Evolutionary conservation across 441 rosid species (phyloP).

Genomic region (Hura crepitans): DNA sequence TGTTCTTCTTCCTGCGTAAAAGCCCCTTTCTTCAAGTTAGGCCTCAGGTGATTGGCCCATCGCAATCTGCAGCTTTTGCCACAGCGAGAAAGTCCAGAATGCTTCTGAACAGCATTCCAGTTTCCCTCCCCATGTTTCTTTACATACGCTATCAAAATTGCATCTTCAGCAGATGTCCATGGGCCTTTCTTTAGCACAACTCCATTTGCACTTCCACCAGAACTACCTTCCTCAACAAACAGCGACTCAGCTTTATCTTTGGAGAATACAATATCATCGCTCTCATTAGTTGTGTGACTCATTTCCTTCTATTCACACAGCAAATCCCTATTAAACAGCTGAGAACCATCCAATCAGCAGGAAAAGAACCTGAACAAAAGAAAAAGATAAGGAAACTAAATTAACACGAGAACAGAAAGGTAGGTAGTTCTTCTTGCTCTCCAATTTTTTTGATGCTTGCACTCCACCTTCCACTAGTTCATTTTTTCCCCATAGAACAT

Average conservation of each 20-base stretch:
- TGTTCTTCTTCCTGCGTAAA: constrained; percentile 90
- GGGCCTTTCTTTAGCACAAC: constrained; percentile 86
- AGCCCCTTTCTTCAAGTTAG: constrained; percentile 95
- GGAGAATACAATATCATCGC: constrained; percentile 52
- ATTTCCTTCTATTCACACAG: constrained; percentile 48
- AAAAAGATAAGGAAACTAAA: constrained; percentile 20
- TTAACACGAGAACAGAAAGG: constrained; percentile 16
- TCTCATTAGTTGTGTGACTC: constrained; percentile 57
- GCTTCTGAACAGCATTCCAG: constrained; percentile 97
- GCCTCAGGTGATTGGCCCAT: constrained; percentile 98
- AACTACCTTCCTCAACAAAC: constrained; percentile 40
- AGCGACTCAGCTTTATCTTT: constrained; percentile 52
- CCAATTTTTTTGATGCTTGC: constrained; percentile 24
- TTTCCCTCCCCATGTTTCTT: constrained; percentile 96
- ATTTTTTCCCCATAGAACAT: constrained; percentile 19
- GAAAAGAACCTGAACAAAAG: constrained; percentile 35
- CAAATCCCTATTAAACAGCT: constrained; percentile 35
- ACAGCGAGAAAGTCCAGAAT: constrained; percentile 82
- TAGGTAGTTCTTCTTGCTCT: constrained; percentile 17
- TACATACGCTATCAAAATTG: constrained; percentile 79
- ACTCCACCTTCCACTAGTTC: constrained; percentile 26
- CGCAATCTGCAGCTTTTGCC: constrained; percentile 98
- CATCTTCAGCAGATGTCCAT: constrained; percentile 94
- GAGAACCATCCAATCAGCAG: constrained; percentile 39
- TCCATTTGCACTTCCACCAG: constrained; percentile 43